Evolutionary conservation across 441 rosid genomes (phyloP).

Genomic region (Populus tomentosa): DNA sequence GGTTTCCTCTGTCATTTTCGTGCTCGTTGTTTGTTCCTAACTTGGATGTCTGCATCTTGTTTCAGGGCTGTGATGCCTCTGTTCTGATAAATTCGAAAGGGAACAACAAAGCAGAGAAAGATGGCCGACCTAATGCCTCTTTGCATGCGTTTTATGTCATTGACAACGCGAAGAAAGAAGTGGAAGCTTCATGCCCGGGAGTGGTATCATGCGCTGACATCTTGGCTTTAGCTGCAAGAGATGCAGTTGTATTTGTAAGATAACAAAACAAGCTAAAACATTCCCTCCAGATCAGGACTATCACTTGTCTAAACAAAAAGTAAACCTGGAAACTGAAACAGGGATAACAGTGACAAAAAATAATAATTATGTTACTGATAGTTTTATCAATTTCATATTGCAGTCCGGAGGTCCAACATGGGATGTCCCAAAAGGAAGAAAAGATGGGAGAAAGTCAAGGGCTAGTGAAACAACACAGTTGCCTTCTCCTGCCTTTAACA

Average conservation of each 20-base stretch:
- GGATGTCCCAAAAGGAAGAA: slow-evolving; percentile 61
- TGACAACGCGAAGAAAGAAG: slow-evolving; percentile 47
- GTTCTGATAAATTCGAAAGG: slow-evolving; percentile 55
- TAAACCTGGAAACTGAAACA: background rate
- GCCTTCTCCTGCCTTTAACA: slow-evolving; percentile 49
- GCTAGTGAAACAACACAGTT: slow-evolving; percentile 47
- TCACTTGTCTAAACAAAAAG: background rate
- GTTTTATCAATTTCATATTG: background rate
- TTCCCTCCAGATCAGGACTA: background rate
- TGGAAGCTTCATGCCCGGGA: slow-evolving; percentile 61
- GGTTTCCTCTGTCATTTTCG: background rate
- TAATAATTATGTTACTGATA: background rate
- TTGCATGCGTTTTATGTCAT: slow-evolving; percentile 51
- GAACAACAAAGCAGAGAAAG: slow-evolving; percentile 37
- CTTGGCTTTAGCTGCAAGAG: slow-evolving; percentile 71
- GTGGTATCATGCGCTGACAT: slow-evolving; percentile 76
- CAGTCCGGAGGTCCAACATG: slow-evolving; percentile 64
- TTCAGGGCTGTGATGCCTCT: slow-evolving; percentile 77
- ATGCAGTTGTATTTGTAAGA: slow-evolving; percentile 52
- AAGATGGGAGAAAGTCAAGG: slow-evolving; percentile 51
- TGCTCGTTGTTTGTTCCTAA: background rate
- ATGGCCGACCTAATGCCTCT: slow-evolving; percentile 44
- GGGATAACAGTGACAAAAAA: background rate
- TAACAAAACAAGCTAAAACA: background rate
- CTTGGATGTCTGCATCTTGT: background rate